Evolutionary conservation across 805 yeast species (phyloP).

Genomic region (Cyberlindnera suaveolens): DNA sequence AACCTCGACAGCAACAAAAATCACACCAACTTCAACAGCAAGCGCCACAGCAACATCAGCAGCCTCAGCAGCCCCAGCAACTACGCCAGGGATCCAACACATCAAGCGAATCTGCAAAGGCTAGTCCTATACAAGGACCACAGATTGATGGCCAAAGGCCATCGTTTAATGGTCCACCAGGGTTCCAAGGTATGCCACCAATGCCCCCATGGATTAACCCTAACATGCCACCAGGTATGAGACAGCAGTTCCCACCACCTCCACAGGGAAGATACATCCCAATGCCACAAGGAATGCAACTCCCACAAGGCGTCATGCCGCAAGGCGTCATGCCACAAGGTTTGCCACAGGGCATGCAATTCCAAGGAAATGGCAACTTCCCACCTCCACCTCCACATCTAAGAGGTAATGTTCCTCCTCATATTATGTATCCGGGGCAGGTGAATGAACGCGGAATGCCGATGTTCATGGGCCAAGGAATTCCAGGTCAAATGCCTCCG

Average conservation of each 20-base stretch:
- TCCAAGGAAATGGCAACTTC: background rate
- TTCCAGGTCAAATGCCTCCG: conserved; percentile 20
- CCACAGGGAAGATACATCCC: conserved; percentile 18
- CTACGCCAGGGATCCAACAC: conserved; percentile 1
- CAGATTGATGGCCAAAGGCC: conserved; percentile 4
- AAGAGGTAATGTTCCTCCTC: conserved; percentile 12
- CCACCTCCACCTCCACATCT: conserved; percentile 12
- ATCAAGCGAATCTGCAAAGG: background rate
- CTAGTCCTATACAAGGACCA: conserved; percentile 1
- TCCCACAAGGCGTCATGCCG: background rate
- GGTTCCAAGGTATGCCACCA: conserved; percentile 1
- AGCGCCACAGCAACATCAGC: conserved; percentile 10
- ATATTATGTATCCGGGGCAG: conserved; percentile 10
- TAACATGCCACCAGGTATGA: conserved; percentile 16
- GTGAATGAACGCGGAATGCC: conserved; percentile 6
- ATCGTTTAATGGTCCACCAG: background rate
- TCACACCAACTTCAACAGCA: conserved; percentile 7
- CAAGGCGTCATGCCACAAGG: conserved; percentile 1
- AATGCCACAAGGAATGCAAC: background rate
- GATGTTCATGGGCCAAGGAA: conserved; percentile 9
- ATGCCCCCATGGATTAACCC: conserved; percentile 13
- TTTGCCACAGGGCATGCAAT: conserved; percentile 1
- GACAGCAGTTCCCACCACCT: conserved; percentile 10
- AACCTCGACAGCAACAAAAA: conserved; percentile 2
- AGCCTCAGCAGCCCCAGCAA: conserved; percentile 16